phyloP scores from a whole-genome alignment of 768 basidiomycete species.

The Clavulina sp. region DNA sequence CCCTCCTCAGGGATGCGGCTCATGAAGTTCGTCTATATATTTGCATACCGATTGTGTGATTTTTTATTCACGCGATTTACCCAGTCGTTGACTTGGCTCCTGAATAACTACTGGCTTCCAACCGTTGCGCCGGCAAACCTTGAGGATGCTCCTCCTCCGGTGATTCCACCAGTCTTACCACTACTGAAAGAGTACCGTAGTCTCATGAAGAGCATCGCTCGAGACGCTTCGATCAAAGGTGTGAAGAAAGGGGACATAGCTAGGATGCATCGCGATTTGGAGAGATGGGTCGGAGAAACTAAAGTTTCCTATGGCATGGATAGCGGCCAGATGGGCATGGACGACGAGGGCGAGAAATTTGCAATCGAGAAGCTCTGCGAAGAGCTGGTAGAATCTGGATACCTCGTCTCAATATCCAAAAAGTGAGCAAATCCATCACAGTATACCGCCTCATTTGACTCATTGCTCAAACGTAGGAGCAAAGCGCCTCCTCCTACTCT shows the following conservation, averaged over 20 bases:
- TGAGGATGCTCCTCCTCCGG: conserved; percentile 19
- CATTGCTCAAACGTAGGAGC: conserved; percentile 2
- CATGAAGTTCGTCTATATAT: conserved; percentile 37
- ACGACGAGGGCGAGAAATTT: conserved; percentile 42
- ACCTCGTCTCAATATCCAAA: conserved; percentile 65
- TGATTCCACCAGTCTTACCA: conserved; percentile 42
- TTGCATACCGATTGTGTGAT: no score
- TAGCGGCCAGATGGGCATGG: conserved; percentile 21
- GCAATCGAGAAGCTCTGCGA: conserved; percentile 53
- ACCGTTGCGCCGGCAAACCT: conserved; percentile 21
- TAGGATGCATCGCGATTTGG: conserved; percentile 39
- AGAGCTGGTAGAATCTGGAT: conserved; percentile 48
- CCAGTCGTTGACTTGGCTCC: conserved; percentile 69
- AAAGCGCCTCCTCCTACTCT: conserved; percentile 30
- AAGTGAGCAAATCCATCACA: no score
- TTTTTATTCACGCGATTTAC: conserved; percentile 1
- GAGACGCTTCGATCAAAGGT: conserved; percentile 44
- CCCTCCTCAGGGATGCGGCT: conserved; percentile 58
- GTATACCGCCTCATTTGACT: no score
- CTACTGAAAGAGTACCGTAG: conserved; percentile 58
- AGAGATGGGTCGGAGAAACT: conserved; percentile 65
- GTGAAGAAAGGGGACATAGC: conserved; percentile 34
- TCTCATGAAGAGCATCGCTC: conserved; percentile 39
- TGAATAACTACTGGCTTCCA: conserved; percentile 71
- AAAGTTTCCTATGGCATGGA: conserved; percentile 31